These are phyloP conservation scores for Macrocybe gigantea DNA, from an alignment of 768 basidiomycete genomes.

Conservation along the genomic window DNA sequence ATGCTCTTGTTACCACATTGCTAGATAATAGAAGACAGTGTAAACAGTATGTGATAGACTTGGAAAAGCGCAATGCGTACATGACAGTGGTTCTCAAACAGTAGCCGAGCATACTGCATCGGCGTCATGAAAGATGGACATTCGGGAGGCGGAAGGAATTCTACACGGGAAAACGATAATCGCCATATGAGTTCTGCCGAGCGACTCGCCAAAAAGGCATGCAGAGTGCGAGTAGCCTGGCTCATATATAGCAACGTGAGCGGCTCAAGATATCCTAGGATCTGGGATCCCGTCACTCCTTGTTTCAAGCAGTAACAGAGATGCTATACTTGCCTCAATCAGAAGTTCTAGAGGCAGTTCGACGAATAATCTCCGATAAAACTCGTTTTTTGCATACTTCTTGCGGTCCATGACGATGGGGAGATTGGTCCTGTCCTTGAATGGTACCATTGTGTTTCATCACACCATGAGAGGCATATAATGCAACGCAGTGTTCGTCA, in stretches of 20 bases:
- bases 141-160: slow-evolving; percentile 26
- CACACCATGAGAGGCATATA: too few species aligned
- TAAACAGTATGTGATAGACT: not conserved
- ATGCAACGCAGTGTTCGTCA: too few species aligned
- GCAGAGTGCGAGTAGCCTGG: slow-evolving; percentile 36
- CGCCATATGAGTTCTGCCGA: slow-evolving; percentile 36
- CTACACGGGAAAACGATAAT: slow-evolving; percentile 28
- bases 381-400: slow-evolving; percentile 5
- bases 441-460: too few species aligned
- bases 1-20: too few species aligned
- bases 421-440: not conserved
- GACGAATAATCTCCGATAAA: slow-evolving; percentile 5
- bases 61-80: slow-evolving; percentile 19
- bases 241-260: slow-evolving; percentile 38
- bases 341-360: slow-evolving; percentile 12
- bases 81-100: slow-evolving; percentile 37
- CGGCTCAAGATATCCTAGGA: slow-evolving; percentile 39
- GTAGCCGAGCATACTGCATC: slow-evolving; percentile 36
- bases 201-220: slow-evolving; percentile 34
- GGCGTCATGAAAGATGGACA: slow-evolving; percentile 40
- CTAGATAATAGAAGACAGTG: too few species aligned
- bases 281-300: slow-evolving; percentile 10
- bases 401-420: not conserved
- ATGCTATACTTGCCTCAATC: slow-evolving; percentile 6
- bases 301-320: not conserved